Evolutionary conservation across 768 basidiomycete genomes (phyloP).

Genomic region (Lactifluus echinatus): DNA sequence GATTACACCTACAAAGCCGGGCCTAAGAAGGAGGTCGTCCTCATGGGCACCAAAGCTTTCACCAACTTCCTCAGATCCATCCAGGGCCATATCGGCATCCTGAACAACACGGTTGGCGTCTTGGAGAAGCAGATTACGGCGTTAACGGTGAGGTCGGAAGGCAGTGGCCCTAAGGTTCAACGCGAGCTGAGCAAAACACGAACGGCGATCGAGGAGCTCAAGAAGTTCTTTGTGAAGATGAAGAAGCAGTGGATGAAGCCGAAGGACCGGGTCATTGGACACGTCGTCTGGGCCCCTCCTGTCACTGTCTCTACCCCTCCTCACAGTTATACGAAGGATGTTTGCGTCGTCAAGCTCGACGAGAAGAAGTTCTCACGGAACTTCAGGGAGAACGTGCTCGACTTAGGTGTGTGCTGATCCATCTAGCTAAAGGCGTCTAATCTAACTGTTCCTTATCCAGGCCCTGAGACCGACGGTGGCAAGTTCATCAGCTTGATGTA

Average conservation of each 20-base stretch:
- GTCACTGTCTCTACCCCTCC: neutral
- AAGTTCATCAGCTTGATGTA: neutral
- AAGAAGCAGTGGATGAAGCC: neutral
- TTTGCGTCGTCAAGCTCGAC: neutral
- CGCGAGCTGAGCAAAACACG: neutral
- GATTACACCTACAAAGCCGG: neutral
- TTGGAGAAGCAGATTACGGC: neutral
- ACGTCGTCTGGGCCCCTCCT: conserved; percentile 4
- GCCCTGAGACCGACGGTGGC: neutral
- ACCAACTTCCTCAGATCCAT: neutral
- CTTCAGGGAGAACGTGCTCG: neutral
- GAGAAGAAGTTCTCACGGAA: neutral
- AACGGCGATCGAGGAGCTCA: neutral
- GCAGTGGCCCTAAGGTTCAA: neutral
- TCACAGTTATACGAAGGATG: neutral
- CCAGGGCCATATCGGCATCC: neutral
- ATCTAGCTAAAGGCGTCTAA: neutral
- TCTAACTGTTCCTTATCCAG: neutral
- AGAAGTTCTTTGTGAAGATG: neutral
- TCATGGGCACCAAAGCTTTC: neutral
- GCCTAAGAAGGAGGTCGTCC: neutral
- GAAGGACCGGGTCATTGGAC: neutral
- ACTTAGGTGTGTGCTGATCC: neutral
- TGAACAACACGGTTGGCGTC: neutral
- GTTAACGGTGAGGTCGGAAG: neutral